phyloP scores from a whole-genome alignment of 2,329 filamentous ascomycete genomes.

The Fusarium subglutinans region DNA sequence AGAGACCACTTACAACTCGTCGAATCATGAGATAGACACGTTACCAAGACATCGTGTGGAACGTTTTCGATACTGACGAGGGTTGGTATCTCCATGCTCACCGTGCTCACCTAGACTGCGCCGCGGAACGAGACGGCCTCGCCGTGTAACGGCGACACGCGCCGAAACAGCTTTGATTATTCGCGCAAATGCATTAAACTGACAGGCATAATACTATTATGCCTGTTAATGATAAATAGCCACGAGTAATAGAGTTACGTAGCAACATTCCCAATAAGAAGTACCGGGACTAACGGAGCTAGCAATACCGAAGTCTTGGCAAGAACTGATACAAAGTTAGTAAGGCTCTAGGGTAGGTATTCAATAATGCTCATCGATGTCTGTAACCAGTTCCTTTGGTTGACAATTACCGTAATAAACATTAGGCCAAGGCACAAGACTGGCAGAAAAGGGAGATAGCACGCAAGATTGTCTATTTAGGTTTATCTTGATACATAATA shows the following conservation, averaged over 20 bases:
- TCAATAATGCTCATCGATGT: background rate
- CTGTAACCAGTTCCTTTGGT: background rate
- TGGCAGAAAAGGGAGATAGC: background rate
- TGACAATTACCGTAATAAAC: background rate
- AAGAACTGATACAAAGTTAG: background rate
- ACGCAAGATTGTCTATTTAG: background rate
- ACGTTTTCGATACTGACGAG: constrained; percentile 27
- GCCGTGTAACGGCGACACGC: constrained; percentile 21
- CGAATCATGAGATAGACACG: constrained; percentile 37
- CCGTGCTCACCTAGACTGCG: constrained; percentile 34
- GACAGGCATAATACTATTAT: background rate
- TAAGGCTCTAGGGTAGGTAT: background rate
- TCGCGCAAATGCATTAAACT: constrained; percentile 28
- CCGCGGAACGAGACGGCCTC: constrained; percentile 28
- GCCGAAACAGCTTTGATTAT: constrained; percentile 13
- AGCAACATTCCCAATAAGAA: background rate
- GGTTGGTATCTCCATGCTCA: constrained; percentile 15
- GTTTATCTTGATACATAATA: too few relatives aligned
- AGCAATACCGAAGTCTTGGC: background rate
- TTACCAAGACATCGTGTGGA: constrained; percentile 33
- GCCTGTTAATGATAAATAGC: background rate
- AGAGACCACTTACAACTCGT: constrained; percentile 13
- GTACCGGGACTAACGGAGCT: background rate
- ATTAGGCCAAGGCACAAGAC: background rate
- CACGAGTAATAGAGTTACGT: background rate